These are phyloP conservation scores for Geotrichum klebahnii DNA, from an alignment of 1,139 yeast genomes.

Conservation along the genomic window DNA sequence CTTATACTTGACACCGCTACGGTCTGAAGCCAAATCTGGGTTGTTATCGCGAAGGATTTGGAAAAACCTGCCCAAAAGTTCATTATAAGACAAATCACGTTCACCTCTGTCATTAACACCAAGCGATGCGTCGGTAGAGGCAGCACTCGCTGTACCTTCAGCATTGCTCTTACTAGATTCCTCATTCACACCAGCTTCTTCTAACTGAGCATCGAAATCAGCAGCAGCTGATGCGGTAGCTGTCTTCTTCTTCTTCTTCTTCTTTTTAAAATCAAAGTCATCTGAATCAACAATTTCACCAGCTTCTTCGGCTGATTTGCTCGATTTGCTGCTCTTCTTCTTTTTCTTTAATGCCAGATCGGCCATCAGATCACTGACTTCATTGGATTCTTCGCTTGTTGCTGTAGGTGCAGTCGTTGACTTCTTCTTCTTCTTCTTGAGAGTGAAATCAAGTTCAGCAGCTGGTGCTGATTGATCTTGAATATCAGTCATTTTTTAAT, in stretches of 20 bases:
- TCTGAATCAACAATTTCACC: slow-evolving; percentile 56
- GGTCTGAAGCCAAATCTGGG: slow-evolving; percentile 97
- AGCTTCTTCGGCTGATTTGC: slow-evolving; percentile 44
- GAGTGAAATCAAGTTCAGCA: slow-evolving; percentile 32
- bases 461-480: slow-evolving; percentile 15
- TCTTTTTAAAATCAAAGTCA: slow-evolving; percentile 57
- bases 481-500: slow-evolving; percentile 21
- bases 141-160: slow-evolving; percentile 21
- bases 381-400: slow-evolving; percentile 42
- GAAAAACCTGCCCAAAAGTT: slow-evolving; percentile 78
- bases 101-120: slow-evolving; percentile 38
- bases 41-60: slow-evolving; percentile 81
- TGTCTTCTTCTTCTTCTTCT: slow-evolving; percentile 77
- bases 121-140: slow-evolving; percentile 23
- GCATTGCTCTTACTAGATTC: slow-evolving; percentile 36
- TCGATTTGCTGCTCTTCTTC: slow-evolving; percentile 32
- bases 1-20: slow-evolving; percentile 87
- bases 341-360: slow-evolving; percentile 51
- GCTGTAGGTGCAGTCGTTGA: slow-evolving; percentile 44
- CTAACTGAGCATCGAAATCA: slow-evolving; percentile 86
- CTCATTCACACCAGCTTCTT: slow-evolving; percentile 79
- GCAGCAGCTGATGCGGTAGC: slow-evolving; percentile 54
- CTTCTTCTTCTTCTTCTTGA: slow-evolving; percentile 81
- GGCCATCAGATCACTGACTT: slow-evolving; percentile 44
- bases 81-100: slow-evolving; percentile 71